Evolutionary conservation across 495 filamentous ascomycete species (phyloP).

Genomic region (Daldinia decipiens): DNA sequence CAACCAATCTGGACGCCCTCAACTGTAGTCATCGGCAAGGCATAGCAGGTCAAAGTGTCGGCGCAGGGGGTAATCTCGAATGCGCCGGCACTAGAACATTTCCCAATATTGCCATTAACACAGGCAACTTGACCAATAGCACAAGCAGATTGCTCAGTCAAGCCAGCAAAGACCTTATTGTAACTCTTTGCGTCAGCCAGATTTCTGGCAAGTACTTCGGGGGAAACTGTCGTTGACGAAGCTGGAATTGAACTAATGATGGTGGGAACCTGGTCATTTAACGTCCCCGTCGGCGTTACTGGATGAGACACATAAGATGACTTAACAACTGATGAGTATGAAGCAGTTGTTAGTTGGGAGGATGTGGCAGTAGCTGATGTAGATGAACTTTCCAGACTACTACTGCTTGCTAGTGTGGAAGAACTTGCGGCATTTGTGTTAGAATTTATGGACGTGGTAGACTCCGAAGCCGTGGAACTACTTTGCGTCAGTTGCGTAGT

Average conservation of each 20-base stretch:
- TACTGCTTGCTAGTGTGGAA: constrained; percentile 12
- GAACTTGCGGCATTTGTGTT: background rate
- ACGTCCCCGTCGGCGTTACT: constrained; percentile 45
- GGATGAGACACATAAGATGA: constrained; percentile 40
- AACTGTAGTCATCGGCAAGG: constrained; percentile 54
- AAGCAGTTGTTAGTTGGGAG: background rate
- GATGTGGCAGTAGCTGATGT: constrained; percentile 9
- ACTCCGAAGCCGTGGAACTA: constrained; percentile 1
- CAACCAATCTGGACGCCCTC: constrained; percentile 53
- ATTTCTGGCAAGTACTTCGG: constrained; percentile 50
- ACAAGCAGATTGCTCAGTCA: constrained; percentile 54
- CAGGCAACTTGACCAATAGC: constrained; percentile 53
- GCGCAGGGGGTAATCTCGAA: constrained; percentile 50
- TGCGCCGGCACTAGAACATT: constrained; percentile 44
- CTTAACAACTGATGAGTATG: constrained; percentile 29
- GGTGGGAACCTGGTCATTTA: constrained; percentile 51
- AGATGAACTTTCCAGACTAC: constrained; percentile 6
- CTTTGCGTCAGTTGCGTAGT: constrained; percentile 1
- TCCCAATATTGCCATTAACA: constrained; percentile 50
- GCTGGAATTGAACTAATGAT: constrained; percentile 48
- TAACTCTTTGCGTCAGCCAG: constrained; percentile 50
- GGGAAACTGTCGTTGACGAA: constrained; percentile 49
- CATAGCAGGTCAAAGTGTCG: constrained; percentile 50
- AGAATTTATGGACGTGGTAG: background rate
- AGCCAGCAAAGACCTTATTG: constrained; percentile 52